These are phyloP conservation scores for Antarctomyces pellizariae DNA, from an alignment of 495 filamentous ascomycete species.

Conservation along the genomic window DNA sequence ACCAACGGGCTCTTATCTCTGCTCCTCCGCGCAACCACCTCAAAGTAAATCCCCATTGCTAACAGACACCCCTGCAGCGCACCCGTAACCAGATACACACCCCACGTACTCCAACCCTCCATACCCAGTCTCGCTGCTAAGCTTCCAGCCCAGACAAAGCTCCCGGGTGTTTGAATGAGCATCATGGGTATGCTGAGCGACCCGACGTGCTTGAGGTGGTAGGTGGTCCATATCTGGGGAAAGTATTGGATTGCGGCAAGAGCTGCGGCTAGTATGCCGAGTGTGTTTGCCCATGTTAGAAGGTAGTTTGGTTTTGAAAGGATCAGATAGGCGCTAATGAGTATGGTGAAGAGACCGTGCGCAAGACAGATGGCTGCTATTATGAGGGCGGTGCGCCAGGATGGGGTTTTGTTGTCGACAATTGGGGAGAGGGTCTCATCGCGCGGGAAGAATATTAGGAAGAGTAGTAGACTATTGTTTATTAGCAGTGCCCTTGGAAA, in stretches of 20 bases:
- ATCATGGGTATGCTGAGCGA: constrained; percentile 94
- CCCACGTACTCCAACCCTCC: constrained; percentile 90
- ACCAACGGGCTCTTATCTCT: constrained; percentile 3
- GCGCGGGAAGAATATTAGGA: constrained; percentile 63
- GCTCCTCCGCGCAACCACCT: constrained; percentile 19
- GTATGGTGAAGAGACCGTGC: constrained; percentile 42
- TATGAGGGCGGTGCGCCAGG: constrained; percentile 49
- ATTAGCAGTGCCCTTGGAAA: neutral
- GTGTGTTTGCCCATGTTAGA: constrained; percentile 54
- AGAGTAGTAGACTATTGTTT: constrained; percentile 45
- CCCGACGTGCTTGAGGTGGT: constrained; percentile 56
- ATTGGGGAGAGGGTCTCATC: constrained; percentile 25
- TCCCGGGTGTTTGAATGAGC: constrained; percentile 89
- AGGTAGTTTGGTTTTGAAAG: constrained; percentile 32
- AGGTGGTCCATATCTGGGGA: constrained; percentile 84
- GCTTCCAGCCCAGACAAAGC: constrained; percentile 71
- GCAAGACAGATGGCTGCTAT: constrained; percentile 45
- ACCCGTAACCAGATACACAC: constrained; percentile 66
- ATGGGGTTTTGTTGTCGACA: constrained; percentile 24
- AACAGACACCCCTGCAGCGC: constrained; percentile 66
- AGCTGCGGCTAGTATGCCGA: constrained; percentile 54
- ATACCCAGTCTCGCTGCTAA: constrained; percentile 55
- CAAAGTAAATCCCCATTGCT: constrained; percentile 57
- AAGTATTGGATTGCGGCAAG: constrained; percentile 79
- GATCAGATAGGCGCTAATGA: constrained; percentile 38